Percentiles rank a stretch among this genome's conserved stretches.
Evolutionary conservation across 2,329 filamentous ascomycete species (phyloP).

Genomic region (Monilinia fructicola): DNA sequence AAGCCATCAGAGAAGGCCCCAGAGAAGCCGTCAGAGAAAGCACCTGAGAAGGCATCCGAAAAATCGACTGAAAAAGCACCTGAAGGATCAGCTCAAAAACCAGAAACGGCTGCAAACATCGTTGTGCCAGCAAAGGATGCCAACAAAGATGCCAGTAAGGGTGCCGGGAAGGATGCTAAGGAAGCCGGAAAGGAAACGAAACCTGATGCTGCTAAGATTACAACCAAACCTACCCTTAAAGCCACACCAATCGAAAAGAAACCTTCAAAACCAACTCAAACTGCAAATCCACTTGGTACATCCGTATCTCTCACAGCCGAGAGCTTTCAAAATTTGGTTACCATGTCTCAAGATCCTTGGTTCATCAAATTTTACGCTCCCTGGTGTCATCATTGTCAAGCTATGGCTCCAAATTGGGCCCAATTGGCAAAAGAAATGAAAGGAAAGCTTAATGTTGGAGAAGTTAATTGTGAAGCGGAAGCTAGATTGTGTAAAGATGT

Average conservation of each 20-base stretch:
- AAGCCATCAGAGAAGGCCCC: not conserved
- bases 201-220: conserved; percentile 17
- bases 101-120: conserved; percentile 1
- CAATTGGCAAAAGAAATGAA: conserved; percentile 91
- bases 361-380: conserved; percentile 99
- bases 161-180: not conserved
- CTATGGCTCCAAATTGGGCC: conserved; percentile 85
- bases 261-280: conserved; percentile 50
- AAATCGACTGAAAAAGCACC: too few species aligned
- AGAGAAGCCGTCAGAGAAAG: not conserved
- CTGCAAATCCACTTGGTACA: conserved; percentile 72
- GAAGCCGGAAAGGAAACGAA: conserved; percentile 13
- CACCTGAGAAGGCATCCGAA: not conserved
- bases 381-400: conserved; percentile 95
- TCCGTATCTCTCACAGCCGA: conserved; percentile 78
- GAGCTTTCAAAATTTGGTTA: conserved; percentile 82
- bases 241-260: conserved; percentile 44
- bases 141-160: conserved; percentile 1
- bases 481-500: conserved; percentile 90
- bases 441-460: conserved; percentile 84
- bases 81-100: not conserved
- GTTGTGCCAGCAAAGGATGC: conserved; percentile 8
- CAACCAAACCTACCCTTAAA: conserved; percentile 29
- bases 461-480: conserved; percentile 92
- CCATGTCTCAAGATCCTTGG: conserved; percentile 87